Evolutionary conservation across 2,329 filamentous ascomycete genomes (phyloP).

Genomic region (Blastomyces gilchristii): DNA sequence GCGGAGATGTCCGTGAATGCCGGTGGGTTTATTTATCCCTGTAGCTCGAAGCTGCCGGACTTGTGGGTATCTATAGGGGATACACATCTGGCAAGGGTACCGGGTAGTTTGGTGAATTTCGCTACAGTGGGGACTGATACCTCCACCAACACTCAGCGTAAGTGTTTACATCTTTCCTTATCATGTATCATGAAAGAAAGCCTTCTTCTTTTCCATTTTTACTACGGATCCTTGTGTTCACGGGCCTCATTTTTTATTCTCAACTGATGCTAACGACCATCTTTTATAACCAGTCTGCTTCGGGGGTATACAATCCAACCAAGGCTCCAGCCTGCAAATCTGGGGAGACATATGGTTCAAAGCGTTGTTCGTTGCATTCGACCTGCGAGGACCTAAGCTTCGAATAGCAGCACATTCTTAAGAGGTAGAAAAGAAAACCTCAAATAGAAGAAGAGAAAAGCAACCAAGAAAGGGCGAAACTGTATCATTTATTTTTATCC

Average conservation of each 20-base stretch:
- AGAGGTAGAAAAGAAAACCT: neutral
- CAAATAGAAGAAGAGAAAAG: neutral
- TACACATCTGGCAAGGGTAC: slow-evolving; percentile 42
- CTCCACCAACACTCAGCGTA: slow-evolving; percentile 30
- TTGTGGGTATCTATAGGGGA: slow-evolving; percentile 46
- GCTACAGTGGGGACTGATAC: slow-evolving; percentile 40
- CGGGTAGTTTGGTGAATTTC: slow-evolving; percentile 48
- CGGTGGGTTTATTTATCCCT: slow-evolving; percentile 50
- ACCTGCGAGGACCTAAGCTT: slow-evolving; percentile 39
- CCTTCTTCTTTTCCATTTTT: neutral
- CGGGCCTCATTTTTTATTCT: neutral
- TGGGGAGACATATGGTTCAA: slow-evolving; percentile 53
- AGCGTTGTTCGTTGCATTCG: slow-evolving; percentile 52
- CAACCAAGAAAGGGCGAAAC: neutral
- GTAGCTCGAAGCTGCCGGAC: slow-evolving; percentile 43
- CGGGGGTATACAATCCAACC: slow-evolving; percentile 50
- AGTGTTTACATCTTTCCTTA: slow-evolving; percentile 17
- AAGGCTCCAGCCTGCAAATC: slow-evolving; percentile 46
- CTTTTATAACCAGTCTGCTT: slow-evolving; percentile 38
- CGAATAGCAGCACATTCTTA: slow-evolving; percentile 41
- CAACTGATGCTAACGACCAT: slow-evolving; percentile 14
- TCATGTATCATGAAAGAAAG: neutral
- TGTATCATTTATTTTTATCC: neutral
- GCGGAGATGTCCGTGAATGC: slow-evolving; percentile 37
- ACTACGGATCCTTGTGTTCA: neutral